Evolutionary conservation across 2,329 filamentous ascomycete species (phyloP), one percentile per base, ranked within the genome.

Genomic region (Aureobasidium leucospermi): DNA sequence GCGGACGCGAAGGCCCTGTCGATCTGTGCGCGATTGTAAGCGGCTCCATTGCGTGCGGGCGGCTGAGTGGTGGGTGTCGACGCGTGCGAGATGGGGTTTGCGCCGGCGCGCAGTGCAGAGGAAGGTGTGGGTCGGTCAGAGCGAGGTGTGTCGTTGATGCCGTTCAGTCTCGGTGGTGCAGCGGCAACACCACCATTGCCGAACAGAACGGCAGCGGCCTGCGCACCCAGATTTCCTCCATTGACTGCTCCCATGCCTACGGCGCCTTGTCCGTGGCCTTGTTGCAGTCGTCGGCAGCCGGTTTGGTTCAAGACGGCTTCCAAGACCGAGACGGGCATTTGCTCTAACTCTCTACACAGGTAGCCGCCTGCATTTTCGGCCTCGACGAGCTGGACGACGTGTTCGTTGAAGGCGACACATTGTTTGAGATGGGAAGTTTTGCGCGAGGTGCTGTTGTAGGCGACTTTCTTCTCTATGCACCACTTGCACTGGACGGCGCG

Each of bases 381-480:
- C 11, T 58, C 55, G 19, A 47, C 42, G 10, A 58, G 43, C 15
- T 48, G 42, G 6, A 58, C 55, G 32, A 58, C 55, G 36, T 58
- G 55, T 32, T 58, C 42, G 34, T 39, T 58, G n/a, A 58, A 58
- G 15, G 55, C 55, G 43, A 48, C 55, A 29, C 55, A 58, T 41
- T 58, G 55, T 15, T 58, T 58, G 13, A 58, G 55, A 16, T 58
- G 55, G 10, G 55, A 58, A 4, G 55, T 48, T 28, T 58, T 58
- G 55, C 55, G 55, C 13, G 42, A 47, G 15, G 55, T 58, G 43
- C 55, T 58, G 55, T 58, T 58, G 55, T 58, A 58, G 32, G 55
- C 55, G 55, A 58, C 55, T 58, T 58, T 58, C 19, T 58, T 57
- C 11, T 58, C 55, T 23, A 58, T 43, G 43, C 55, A 58, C 42